Percentiles rank a stretch among this genome's conserved stretches.
phyloP scores from a whole-genome alignment of 2,329 filamentous ascomycete genomes.

The Didymella sp. region DNA sequence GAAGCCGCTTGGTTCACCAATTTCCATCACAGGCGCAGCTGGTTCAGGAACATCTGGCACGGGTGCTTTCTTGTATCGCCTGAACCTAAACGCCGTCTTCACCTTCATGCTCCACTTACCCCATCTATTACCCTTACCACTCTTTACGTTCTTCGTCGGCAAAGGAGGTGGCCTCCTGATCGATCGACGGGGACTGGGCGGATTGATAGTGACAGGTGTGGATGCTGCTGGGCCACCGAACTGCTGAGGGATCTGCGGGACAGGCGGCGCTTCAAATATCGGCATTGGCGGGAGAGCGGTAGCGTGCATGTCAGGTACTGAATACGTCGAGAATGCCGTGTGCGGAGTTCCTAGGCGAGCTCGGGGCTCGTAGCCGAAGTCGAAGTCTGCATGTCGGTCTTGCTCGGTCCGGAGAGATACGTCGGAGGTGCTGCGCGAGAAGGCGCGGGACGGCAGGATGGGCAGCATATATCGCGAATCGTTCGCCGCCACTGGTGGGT shows the following conservation, averaged over 20 bases:
- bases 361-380: neutral
- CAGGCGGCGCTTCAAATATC: neutral
- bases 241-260: neutral
- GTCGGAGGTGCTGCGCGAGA: conserved; percentile 2
- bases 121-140: neutral
- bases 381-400: neutral
- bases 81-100: conserved; percentile 7
- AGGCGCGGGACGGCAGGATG: neutral
- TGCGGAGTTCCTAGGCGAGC: conserved; percentile 1
- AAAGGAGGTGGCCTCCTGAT: neutral
- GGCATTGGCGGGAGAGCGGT: conserved; percentile 8
- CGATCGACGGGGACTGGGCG: neutral
- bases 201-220: neutral
- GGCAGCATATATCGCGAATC: conserved; percentile 4
- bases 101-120: neutral
- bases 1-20: neutral
- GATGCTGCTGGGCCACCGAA: neutral
- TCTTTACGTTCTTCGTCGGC: neutral
- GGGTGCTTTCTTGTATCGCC: neutral
- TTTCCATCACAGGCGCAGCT: neutral
- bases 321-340: neutral
- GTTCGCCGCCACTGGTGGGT: neutral
- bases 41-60: neutral
- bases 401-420: conserved; percentile 3
- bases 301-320: neutral